Conservation (phyloP, 495 filamentous ascomycete species). For the Tricharina praecox region DNA sequence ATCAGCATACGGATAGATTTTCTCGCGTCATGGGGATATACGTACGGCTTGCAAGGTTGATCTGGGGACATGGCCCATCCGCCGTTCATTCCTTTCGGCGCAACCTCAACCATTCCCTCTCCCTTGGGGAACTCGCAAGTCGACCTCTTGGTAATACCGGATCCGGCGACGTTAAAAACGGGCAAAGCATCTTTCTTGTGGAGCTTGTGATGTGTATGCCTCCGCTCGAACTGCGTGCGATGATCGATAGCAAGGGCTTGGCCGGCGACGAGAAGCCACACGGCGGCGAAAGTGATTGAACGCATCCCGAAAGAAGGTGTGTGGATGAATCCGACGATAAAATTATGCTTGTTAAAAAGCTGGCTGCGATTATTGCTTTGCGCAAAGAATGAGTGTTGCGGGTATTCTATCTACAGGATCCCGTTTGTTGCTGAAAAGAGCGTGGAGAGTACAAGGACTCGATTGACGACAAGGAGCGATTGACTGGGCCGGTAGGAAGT, state of each 20-base stretch:
- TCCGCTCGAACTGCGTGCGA: constrained; percentile 14
- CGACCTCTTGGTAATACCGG: constrained; percentile 11
- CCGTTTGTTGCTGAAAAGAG: neutral
- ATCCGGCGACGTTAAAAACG: no score
- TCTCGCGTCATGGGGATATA: no score
- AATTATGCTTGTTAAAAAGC: no score
- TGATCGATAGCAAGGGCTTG: constrained; percentile 3
- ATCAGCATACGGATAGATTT: no score
- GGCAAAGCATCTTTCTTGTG: constrained; percentile 15
- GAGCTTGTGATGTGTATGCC: constrained; percentile 17
- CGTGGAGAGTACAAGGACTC: constrained; percentile 1
- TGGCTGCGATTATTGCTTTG: no score
- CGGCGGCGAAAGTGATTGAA: neutral
- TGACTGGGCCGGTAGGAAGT: neutral
- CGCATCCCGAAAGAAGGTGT: neutral
- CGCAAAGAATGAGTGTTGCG: no score
- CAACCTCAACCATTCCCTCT: constrained; percentile 51
- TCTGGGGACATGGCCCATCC: constrained; percentile 76
- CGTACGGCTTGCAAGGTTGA: constrained; percentile 43
- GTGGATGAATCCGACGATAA: no score
- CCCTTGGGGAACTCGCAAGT: constrained; percentile 50
- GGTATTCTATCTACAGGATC: no score
- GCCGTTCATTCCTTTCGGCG: constrained; percentile 46
- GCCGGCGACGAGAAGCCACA: neutral
- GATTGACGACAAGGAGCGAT: neutral